Evolutionary conservation across 2,329 filamentous ascomycete species (phyloP).

Genomic region (Sarocladium strictum): DNA sequence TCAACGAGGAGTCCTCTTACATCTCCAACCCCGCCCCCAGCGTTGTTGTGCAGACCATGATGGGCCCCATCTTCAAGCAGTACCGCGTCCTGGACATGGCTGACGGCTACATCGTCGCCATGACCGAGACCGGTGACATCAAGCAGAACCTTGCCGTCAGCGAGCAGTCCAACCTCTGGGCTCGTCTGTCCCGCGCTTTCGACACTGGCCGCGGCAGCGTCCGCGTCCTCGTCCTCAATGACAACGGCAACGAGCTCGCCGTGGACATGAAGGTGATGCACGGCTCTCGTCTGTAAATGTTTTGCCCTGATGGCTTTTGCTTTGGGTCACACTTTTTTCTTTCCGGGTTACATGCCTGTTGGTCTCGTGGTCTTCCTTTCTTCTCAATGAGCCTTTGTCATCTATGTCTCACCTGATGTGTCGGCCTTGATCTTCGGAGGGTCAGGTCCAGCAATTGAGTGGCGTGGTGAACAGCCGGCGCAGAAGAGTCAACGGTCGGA

Average conservation of each 20-base stretch:
- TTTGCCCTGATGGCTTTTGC: conserved; percentile 9
- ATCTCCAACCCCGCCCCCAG: conserved; percentile 95
- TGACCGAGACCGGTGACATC: conserved; percentile 98
- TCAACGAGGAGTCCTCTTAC: conserved; percentile 97
- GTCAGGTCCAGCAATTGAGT: background rate
- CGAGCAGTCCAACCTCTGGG: conserved; percentile 87
- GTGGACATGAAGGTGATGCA: conserved; percentile 99
- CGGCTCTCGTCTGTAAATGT: conserved; percentile 57
- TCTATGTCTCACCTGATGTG: background rate
- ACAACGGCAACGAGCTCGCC: conserved; percentile 86
- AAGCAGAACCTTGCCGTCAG: conserved; percentile 92
- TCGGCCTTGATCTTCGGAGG: background rate
- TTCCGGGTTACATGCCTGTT: conserved; percentile 3
- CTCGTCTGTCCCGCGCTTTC: conserved; percentile 76
- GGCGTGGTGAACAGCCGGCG: background rate
- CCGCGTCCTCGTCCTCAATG: conserved; percentile 91
- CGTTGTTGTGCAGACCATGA: conserved; percentile 98
- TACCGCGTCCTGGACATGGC: conserved; percentile 98
- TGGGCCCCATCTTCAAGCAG: conserved; percentile 99
- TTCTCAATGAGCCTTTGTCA: background rate
- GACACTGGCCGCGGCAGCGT: conserved; percentile 89
- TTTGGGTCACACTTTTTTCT: background rate
- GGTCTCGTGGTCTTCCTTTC: background rate
- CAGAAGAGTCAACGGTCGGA: conserved; percentile 4
- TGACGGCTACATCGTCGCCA: conserved; percentile 81